Evolutionary conservation across 352 stramenopile genomes (phyloP).

Genomic region (Halophytophthora polymorphica): DNA sequence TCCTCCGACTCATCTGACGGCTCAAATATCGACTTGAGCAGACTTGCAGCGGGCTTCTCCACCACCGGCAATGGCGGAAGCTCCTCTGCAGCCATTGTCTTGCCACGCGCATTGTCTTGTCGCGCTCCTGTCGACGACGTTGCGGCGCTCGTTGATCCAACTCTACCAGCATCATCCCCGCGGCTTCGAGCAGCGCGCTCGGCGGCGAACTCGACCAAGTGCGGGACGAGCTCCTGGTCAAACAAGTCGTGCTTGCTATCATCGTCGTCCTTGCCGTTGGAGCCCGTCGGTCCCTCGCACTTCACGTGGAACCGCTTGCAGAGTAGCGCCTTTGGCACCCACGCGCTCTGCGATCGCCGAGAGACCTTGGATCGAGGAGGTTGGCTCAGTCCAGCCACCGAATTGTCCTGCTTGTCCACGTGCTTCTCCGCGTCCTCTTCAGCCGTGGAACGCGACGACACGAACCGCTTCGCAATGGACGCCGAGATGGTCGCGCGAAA

Average conservation of each 20-base stretch:
- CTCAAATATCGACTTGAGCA: conserved; percentile 85
- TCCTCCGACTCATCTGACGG: conserved; percentile 53
- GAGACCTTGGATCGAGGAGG: conserved; percentile 30
- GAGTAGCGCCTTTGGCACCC: conserved; percentile 64
- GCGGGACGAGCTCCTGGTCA: conserved; percentile 64
- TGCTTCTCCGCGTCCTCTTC: conserved; percentile 4
- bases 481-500: conserved; percentile 77
- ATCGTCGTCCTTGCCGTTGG: conserved; percentile 14
- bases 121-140: background rate
- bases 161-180: background rate
- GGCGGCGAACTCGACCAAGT: conserved; percentile 64
- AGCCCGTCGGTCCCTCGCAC: conserved; percentile 35
- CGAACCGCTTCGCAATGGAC: conserved; percentile 80
- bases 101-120: background rate
- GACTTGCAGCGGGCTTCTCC: conserved; percentile 39
- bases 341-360: conserved; percentile 45
- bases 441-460: conserved; percentile 32
- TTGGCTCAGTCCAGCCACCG: background rate
- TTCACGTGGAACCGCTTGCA: conserved; percentile 85
- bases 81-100: conserved; percentile 14
- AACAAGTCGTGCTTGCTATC: conserved; percentile 51
- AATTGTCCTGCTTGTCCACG: conserved; percentile 1
- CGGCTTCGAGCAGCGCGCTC: conserved; percentile 19
- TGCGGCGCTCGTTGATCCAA: background rate
- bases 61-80: conserved; percentile 37